phyloP scores from a whole-genome alignment of 108 stramenopile species.

The Cyclotella baltica region DNA sequence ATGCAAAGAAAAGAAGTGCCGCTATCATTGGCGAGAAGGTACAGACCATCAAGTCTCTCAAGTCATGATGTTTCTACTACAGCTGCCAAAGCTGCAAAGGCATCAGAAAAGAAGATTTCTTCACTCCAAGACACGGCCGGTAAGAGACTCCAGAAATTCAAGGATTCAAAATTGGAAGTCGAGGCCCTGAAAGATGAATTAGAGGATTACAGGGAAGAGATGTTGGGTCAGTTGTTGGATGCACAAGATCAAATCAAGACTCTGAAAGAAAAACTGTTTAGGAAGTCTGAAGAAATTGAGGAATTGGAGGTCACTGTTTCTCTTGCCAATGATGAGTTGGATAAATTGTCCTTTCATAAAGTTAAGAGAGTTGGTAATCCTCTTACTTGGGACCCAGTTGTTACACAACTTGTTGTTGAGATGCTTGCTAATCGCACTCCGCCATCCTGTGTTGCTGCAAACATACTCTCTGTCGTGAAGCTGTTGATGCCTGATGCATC shows the following conservation, averaged over 20 bases:
- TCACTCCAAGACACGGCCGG: neutral
- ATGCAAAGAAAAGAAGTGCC: neutral
- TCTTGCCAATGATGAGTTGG: neutral
- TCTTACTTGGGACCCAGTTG: neutral
- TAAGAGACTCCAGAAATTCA: neutral
- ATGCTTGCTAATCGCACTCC: slow-evolving; percentile 12
- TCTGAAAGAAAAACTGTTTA: neutral
- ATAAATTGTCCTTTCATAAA: neutral
- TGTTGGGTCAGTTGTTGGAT: neutral
- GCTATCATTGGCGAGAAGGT: neutral
- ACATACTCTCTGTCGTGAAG: slow-evolving; percentile 8
- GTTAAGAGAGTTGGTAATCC: neutral
- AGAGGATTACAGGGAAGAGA: too few species aligned
- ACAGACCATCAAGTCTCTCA: neutral
- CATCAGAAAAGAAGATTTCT: neutral
- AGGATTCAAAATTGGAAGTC: too few species aligned
- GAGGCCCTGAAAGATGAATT: too few species aligned
- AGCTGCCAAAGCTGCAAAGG: neutral
- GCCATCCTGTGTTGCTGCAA: slow-evolving; percentile 16
- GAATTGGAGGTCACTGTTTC: neutral
- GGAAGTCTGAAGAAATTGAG: neutral
- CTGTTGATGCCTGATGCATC: too few species aligned
- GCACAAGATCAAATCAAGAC: neutral
- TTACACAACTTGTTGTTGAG: slow-evolving; percentile 15
- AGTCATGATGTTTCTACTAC: neutral